phyloP scores from a whole-genome alignment of 148 eudicot genomes.

The Rhododendron henanense region DNA sequence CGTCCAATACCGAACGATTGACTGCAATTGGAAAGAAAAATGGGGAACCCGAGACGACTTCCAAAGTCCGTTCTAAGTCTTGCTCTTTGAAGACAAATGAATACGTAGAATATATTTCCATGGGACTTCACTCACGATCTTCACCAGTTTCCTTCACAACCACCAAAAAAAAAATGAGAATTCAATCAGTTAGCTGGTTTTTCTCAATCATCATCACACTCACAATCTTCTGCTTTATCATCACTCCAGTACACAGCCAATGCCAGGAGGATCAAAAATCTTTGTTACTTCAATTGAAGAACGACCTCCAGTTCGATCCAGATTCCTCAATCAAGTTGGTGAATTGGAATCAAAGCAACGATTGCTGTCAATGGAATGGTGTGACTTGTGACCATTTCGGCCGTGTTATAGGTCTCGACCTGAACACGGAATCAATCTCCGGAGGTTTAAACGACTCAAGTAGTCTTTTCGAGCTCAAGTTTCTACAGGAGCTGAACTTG shows the following conservation, averaged over 20 bases:
- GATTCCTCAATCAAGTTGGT: conserved; percentile 7
- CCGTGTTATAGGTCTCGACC: conserved; percentile 23
- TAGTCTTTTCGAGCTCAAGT: too few species aligned
- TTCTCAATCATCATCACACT: not conserved
- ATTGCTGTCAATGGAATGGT: conserved; percentile 27
- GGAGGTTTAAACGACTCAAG: conserved; percentile 9
- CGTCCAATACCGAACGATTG: too few species aligned
- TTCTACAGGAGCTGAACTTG: too few species aligned
- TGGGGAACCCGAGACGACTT: too few species aligned
- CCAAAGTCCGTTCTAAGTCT: too few species aligned
- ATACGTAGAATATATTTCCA: not conserved
- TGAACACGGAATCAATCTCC: conserved; percentile 19
- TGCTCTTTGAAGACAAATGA: too few species aligned
- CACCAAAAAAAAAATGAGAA: not conserved
- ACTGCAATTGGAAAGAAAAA: too few species aligned
- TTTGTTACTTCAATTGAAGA: conserved; percentile 28
- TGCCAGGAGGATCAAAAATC: conserved; percentile 18
- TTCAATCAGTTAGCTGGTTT: conserved; percentile 1
- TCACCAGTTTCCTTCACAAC: not conserved
- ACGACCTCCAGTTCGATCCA: conserved; percentile 10
- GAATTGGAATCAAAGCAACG: conserved; percentile 25
- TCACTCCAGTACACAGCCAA: conserved; percentile 3
- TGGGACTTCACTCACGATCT: too few species aligned
- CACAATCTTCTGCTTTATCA: conserved; percentile 12
- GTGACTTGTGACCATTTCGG: conserved; percentile 6